Evolutionary conservation across 345 rosid genomes (phyloP), one percentile per base, ranked within the genome.

Genomic region (Heritiera littoralis): DNA sequence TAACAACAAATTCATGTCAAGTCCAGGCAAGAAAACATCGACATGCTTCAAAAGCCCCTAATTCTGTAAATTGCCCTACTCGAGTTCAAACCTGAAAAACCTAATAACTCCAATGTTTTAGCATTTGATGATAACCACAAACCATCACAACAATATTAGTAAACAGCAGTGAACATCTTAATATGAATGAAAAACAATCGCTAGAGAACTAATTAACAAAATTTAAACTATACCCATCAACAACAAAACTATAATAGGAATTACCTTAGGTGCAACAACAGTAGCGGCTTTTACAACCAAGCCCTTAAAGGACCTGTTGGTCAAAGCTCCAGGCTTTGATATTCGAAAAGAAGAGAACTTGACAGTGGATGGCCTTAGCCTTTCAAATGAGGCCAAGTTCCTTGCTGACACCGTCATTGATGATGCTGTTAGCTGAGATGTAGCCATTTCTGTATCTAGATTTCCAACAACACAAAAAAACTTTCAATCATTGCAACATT

Each of bases 201-300:
- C 0, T 5, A 17, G 2, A 11, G 18, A 18, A 45, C 2, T 1
- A 32, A 6, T 35, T 18, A 23, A 15, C 9, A 32, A 48, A 55
- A 35, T 15, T 12, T 6, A 61, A 49, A 18, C 32, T 38, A 38
- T 38, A 18, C 40, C 11, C 20, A 8, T 66, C 35, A 65, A 60
- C 30, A 67, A 52, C 3, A 56, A 61, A 14, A 17, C 41, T 3
- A 40, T 3, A 43, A 78, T 49, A 2, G 28, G 40, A 46, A 58
- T 54, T 65, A 94, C 99, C 97, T 94, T 96, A 12, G 99, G 98
- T 67, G 98, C 97, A n/a, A 96, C 94, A 2, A 86, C 90, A 6
- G 95, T 79, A 68, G 98, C 97, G 68, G 99, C 98, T 84, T 83
- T 90, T 7, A 94, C 93, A 77, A 94, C 92, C 76, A 94, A 85